Evolutionary conservation across 441 rosid genomes (phyloP), one percentile per base, ranked within the genome.

Genomic region (Populus hybrid): DNA sequence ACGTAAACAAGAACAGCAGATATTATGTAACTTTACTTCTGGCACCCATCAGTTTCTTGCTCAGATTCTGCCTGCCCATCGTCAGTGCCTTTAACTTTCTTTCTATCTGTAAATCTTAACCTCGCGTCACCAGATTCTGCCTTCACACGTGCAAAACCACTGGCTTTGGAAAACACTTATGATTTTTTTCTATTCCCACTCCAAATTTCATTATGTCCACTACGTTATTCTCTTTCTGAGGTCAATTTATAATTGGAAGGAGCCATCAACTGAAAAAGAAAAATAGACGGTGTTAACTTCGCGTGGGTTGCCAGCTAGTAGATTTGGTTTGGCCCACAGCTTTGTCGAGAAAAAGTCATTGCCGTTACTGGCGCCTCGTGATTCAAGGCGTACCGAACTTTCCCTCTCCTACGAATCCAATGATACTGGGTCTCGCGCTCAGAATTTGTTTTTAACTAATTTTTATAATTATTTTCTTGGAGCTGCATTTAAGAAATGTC

Each of bases 321-420:
- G 85, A 83, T 82, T 76, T 82, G 2, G 20, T 20, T 77, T 82
- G 82, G 73, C 81, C 86, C 82, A 50, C 69, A 6, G 20, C 23
- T 65, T 45, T 36, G 56, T 45, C 6, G 72, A 14, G 4, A n/a
- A n/a, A 76, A 72, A 56, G 78, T 72, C 72, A 35, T 35, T 77
- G 59, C 79, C 81, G 80, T 76, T 61, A 65, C 23, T 71, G 56
- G 56, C 7, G 81, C 76, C 83, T 80, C 78, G 82, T 84, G 84
- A 84, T 79, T 72, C 64, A 73, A 35, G 45, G 21, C 63, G 18
- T 3, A 18, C 10, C 38, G 28, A n/a, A 21, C 66, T n/a, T 45
- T 24, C 64, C 28, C 64, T 42, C 56, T 35, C 36, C 31, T 38
- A 72, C 67, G 79, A 77, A 79, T 82, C 83, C 87, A 26, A 82